These are phyloP conservation scores for Phytomonas serpens DNA, from an alignment of 208 protist genomes.

Conservation along the genomic window DNA sequence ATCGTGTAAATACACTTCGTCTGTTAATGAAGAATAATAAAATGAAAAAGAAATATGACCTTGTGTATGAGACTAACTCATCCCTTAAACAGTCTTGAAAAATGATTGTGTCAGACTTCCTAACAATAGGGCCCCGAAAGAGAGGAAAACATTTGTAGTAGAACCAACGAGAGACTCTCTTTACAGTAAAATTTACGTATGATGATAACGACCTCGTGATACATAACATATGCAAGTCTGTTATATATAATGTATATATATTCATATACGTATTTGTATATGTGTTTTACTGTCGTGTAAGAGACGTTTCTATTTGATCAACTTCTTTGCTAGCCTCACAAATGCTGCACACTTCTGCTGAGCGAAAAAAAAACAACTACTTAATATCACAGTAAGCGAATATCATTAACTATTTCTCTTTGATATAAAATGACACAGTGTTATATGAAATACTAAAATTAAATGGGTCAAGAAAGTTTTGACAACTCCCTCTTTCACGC, in stretches of 20 bases:
- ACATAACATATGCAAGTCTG: background rate
- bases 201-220: background rate
- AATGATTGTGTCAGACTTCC: background rate
- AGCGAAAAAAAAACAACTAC: background rate
- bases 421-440: background rate
- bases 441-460: background rate
- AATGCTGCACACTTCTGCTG: background rate
- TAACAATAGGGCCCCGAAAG: background rate
- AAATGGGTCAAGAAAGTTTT: background rate
- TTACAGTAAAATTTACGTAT: background rate
- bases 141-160: background rate
- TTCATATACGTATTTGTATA: background rate
- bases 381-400: background rate
- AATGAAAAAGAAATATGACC: conserved; percentile 6
- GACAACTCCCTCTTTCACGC: background rate
- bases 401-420: background rate
- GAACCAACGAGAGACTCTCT: background rate
- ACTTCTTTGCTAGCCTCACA: background rate
- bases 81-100: background rate
- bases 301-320: background rate
- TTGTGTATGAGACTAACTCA: background rate
- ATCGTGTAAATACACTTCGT: background rate
- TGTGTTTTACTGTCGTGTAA: background rate
- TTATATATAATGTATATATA: background rate
- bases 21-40: background rate